Evolutionary conservation across 306 rosid species (phyloP).

Genomic region (Vigna angularis): DNA sequence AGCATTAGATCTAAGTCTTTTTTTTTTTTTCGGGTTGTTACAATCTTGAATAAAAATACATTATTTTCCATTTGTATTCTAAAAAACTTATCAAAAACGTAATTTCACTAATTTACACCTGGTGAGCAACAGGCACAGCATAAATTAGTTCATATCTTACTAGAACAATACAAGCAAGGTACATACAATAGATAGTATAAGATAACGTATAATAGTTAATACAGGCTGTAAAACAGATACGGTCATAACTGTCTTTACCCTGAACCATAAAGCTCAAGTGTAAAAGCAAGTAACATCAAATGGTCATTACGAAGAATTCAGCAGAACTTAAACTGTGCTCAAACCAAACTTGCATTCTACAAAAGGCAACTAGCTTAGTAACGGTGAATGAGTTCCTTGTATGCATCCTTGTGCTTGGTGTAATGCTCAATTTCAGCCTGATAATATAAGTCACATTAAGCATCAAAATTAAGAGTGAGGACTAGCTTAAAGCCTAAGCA

Average conservation of each 20-base stretch:
- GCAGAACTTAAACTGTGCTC: background rate
- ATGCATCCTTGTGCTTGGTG: constrained; percentile 70
- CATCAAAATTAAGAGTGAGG: constrained; percentile 1
- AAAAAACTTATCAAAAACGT: no score
- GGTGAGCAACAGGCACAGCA: no score
- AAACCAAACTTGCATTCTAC: constrained; percentile 23
- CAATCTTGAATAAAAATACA: no score
- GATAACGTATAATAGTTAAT: background rate
- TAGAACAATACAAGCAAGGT: no score
- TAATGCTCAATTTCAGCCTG: constrained; percentile 84
- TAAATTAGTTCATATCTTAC: no score
- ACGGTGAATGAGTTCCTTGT: constrained; percentile 74
- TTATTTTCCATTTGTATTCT: no score
- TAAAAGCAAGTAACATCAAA: background rate
- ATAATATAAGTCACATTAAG: constrained; percentile 23
- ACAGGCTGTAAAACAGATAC: background rate
- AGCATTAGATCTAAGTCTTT: no score
- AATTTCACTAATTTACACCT: no score
- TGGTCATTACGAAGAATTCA: background rate
- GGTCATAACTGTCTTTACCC: background rate
- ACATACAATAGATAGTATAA: background rate
- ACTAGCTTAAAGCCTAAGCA: no score
- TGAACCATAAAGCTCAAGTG: background rate
- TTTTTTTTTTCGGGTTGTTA: no score
- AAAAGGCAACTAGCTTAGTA: constrained; percentile 50